These are phyloP conservation scores for Trametes hirsuta DNA, from an alignment of 1,284 basidiomycete genomes.

Conservation along the genomic window DNA sequence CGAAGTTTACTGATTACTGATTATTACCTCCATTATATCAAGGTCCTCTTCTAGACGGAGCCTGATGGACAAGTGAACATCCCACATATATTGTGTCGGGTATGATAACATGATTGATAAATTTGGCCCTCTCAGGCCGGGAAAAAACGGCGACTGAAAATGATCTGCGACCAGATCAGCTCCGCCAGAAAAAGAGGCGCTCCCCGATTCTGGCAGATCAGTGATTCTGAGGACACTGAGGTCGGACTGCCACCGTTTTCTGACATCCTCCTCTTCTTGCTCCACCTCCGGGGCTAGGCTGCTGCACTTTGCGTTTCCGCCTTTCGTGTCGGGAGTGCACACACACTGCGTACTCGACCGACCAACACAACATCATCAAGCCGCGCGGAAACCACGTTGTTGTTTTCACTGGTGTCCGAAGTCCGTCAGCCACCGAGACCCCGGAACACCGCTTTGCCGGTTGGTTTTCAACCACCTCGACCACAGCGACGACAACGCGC, in stretches of 20 bases:
- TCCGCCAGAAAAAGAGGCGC: constrained; percentile 4
- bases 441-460: constrained; percentile 27
- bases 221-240: neutral
- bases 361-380: no score
- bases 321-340: no score
- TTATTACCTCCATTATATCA: no score
- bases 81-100: no score
- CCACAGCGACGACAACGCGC: constrained; percentile 13
- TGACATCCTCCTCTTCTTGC: neutral
- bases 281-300: neutral
- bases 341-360: no score
- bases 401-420: constrained; percentile 29
- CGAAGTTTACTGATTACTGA: no score
- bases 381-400: constrained; percentile 7
- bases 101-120: no score
- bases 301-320: neutral
- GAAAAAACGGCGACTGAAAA: constrained; percentile 1
- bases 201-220: constrained; percentile 18
- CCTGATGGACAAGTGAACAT: no score
- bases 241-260: neutral
- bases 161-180: neutral
- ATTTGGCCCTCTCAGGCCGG: neutral
- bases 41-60: no score
- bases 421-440: constrained; percentile 26
- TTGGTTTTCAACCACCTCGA: constrained; percentile 25